phyloP scores from a whole-genome alignment of 768 basidiomycete genomes.

The Xerocomus potaroensis region DNA sequence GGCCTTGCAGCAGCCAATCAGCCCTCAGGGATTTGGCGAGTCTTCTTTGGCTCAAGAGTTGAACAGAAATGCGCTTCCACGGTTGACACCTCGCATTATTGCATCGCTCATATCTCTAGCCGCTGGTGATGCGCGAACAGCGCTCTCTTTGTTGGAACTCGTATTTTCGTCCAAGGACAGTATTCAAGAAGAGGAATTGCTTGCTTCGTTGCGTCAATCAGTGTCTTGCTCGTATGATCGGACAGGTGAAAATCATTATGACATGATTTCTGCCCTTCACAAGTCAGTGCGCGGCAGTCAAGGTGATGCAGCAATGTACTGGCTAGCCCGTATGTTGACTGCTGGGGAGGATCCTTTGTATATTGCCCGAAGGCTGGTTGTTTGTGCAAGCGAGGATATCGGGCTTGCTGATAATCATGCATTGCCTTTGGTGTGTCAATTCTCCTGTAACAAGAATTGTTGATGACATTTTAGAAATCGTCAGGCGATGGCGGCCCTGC shows the following conservation, averaged over 20 bases:
- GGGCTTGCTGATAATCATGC: conserved; percentile 78
- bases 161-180: conserved; percentile 44
- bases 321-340: conserved; percentile 80
- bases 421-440: conserved; percentile 55
- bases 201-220: conserved; percentile 56
- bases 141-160: conserved; percentile 73
- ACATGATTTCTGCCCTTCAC: conserved; percentile 82
- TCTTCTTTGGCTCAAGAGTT: conserved; percentile 10
- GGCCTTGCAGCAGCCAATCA: conserved; percentile 7
- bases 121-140: conserved; percentile 71
- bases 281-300: conserved; percentile 79
- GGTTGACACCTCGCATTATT: conserved; percentile 45
- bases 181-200: conserved; percentile 45
- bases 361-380: conserved; percentile 67
- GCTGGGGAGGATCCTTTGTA: conserved; percentile 81
- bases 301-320: conserved; percentile 77
- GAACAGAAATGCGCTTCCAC: conserved; percentile 27
- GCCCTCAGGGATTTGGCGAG: conserved; percentile 18
- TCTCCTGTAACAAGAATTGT: conserved; percentile 3
- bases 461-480: not conserved
- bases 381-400: conserved; percentile 83
- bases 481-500: conserved; percentile 58
- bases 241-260: conserved; percentile 70
- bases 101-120: conserved; percentile 50
- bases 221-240: conserved; percentile 69